Evolutionary conservation across 768 basidiomycete genomes (phyloP).

Genomic region (Kwoniella botswanensis): DNA sequence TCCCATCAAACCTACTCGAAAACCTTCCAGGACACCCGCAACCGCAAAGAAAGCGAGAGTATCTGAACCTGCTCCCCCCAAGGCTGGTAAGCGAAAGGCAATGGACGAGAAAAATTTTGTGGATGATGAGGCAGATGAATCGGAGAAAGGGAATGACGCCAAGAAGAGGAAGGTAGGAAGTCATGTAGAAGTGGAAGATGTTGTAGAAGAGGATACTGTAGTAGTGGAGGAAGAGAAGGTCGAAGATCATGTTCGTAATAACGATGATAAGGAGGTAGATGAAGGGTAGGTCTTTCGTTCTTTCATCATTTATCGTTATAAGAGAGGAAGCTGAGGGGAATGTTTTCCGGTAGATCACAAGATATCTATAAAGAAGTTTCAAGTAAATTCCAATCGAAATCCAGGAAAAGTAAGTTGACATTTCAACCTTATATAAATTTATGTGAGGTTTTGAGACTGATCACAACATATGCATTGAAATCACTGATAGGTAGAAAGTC

Average conservation of each 20-base stretch:
- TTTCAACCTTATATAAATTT: not conserved
- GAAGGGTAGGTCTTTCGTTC: not conserved
- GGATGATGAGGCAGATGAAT: no score
- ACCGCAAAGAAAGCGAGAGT: not conserved
- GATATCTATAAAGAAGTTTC: conserved; percentile 10
- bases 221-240: conserved; percentile 2
- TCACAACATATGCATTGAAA: not conserved
- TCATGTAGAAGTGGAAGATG: conserved; percentile 1
- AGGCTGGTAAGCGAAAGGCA: not conserved
- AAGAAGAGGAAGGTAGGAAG: not conserved
- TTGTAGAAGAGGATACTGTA: conserved; percentile 16
- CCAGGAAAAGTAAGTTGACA: not conserved
- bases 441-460: not conserved
- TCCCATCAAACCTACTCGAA: not conserved
- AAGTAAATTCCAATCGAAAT: conserved; percentile 1
- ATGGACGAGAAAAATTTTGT: not conserved
- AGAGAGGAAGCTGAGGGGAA: not conserved
- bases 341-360: not conserved
- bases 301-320: no score
- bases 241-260: conserved; percentile 1
- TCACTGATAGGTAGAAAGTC: not conserved
- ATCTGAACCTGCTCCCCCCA: conserved; percentile 7
- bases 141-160: not conserved
- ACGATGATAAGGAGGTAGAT: not conserved
- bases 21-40: not conserved